Conservation (phyloP, 345 rosid genomes). For the Pelargonium nanum region DNA sequence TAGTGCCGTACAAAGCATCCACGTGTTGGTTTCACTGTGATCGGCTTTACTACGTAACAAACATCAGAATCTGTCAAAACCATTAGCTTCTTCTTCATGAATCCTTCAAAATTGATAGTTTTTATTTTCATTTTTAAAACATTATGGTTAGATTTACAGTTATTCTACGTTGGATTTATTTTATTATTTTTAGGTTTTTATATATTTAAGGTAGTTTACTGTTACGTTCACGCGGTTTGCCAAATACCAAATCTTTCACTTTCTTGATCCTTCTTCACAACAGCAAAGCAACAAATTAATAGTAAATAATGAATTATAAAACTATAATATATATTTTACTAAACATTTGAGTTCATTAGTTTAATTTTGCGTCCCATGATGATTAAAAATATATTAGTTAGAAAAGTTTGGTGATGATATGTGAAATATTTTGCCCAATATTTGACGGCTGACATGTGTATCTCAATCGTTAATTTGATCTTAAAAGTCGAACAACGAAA, state of each 20-base stretch:
- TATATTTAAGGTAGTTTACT: not conserved
- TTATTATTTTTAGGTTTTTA: too few species aligned
- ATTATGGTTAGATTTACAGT: not conserved
- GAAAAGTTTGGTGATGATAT: too few species aligned
- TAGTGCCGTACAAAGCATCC: not conserved
- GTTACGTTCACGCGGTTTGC: slow-evolving; percentile 14
- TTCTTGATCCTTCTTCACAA: not conserved
- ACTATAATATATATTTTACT: not conserved
- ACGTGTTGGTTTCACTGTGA: not conserved
- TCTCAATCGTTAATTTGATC: too few species aligned
- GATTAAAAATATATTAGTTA: too few species aligned
- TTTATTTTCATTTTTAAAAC: too few species aligned
- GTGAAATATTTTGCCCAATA: too few species aligned
- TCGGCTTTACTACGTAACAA: not conserved
- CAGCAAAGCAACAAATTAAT: not conserved
- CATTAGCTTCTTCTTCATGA: too few species aligned
- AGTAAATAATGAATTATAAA: not conserved
- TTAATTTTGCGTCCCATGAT: too few species aligned
- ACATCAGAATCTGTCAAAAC: not conserved
- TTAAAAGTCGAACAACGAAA: too few species aligned
- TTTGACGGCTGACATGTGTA: too few species aligned
- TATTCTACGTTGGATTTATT: not conserved
- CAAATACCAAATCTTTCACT: not conserved
- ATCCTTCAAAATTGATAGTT: too few species aligned
- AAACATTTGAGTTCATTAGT: not conserved